Conservation (phyloP, 345 rosid species). For the Pelargonium nanum region DNA sequence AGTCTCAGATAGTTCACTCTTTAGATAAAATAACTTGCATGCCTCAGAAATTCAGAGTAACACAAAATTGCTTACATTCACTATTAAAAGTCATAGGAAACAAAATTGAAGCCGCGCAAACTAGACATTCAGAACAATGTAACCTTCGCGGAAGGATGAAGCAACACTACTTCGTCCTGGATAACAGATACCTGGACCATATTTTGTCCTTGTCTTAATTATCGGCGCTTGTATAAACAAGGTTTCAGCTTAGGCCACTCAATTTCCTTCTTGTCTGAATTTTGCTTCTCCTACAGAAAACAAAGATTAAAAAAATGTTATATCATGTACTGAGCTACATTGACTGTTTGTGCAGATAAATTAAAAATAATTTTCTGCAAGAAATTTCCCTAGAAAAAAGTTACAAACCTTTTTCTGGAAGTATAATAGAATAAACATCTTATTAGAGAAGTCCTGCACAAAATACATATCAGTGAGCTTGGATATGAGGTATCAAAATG, state of each 20-base stretch:
- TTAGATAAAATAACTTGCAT: too few relatives aligned
- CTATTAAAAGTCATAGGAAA: too few relatives aligned
- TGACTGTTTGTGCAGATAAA: neutral
- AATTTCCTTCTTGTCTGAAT: constrained; percentile 38
- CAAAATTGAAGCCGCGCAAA: too few relatives aligned
- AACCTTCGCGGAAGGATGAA: too few relatives aligned
- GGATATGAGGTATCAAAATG: neutral
- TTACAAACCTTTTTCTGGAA: constrained; percentile 69
- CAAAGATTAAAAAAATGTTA: neutral
- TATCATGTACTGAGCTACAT: too few relatives aligned
- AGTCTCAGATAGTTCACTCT: too few relatives aligned
- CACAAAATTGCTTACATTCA: too few relatives aligned
- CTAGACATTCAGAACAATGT: too few relatives aligned
- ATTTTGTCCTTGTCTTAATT: constrained; percentile 10
- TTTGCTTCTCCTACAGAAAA: constrained; percentile 39
- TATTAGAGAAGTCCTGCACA: constrained; percentile 72
- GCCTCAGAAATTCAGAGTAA: too few relatives aligned
- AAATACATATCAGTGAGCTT: constrained; percentile 7
- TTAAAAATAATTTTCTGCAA: constrained; percentile 66
- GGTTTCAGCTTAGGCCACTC: constrained; percentile 89
- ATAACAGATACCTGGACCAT: neutral
- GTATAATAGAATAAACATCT: constrained; percentile 73
- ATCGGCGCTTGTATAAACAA: constrained; percentile 84
- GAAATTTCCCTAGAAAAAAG: too few relatives aligned
- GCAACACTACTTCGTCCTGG: too few relatives aligned